Percentiles rank a stretch among this genome's conserved stretches.
These are phyloP conservation scores for Aureobasidium vineae DNA, from an alignment of 2,329 filamentous ascomycete species.

Conservation along the genomic window DNA sequence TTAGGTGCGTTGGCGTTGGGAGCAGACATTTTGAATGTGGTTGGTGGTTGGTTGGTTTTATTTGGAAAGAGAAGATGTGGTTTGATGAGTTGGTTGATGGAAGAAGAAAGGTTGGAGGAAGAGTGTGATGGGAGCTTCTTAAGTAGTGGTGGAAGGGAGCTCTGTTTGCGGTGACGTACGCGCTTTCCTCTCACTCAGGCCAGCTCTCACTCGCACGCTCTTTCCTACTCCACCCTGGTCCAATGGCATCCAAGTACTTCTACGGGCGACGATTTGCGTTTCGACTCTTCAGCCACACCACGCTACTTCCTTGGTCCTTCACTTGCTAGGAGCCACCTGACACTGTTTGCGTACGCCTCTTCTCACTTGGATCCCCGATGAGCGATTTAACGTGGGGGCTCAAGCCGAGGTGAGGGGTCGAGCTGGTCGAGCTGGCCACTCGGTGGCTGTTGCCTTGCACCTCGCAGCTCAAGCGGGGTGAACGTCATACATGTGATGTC, in stretches of 20 bases:
- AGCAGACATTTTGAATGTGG: slow-evolving; percentile 44
- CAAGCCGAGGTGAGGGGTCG: slow-evolving; percentile 13
- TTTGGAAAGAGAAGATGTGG: slow-evolving; percentile 12
- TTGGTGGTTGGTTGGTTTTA: slow-evolving; percentile 28
- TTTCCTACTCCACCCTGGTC: not conserved
- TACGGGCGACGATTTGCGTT: slow-evolving; percentile 11
- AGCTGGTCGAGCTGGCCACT: slow-evolving; percentile 11
- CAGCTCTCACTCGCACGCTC: slow-evolving; percentile 1
- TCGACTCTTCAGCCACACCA: not conserved
- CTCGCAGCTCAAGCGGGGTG: slow-evolving; percentile 2
- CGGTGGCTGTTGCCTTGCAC: slow-evolving; percentile 11
- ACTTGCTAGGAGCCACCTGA: slow-evolving; percentile 19
- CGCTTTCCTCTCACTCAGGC: not conserved
- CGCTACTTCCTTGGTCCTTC: slow-evolving; percentile 17
- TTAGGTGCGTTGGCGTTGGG: slow-evolving; percentile 47
- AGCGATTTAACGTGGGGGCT: slow-evolving; percentile 22
- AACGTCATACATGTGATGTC: slow-evolving; percentile 6
- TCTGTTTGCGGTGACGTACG: slow-evolving; percentile 1
- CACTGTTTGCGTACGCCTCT: slow-evolving; percentile 19
- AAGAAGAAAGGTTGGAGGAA: slow-evolving; percentile 1
- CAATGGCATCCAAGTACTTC: slow-evolving; percentile 3
- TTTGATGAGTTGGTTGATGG: slow-evolving; percentile 21
- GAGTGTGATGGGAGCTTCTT: slow-evolving; percentile 14
- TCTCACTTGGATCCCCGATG: not conserved
- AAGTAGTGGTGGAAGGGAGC: slow-evolving; percentile 14